Evolutionary conservation across 2,329 filamentous ascomycete genomes (phyloP).

Genomic region (Colletotrichum filicis): DNA sequence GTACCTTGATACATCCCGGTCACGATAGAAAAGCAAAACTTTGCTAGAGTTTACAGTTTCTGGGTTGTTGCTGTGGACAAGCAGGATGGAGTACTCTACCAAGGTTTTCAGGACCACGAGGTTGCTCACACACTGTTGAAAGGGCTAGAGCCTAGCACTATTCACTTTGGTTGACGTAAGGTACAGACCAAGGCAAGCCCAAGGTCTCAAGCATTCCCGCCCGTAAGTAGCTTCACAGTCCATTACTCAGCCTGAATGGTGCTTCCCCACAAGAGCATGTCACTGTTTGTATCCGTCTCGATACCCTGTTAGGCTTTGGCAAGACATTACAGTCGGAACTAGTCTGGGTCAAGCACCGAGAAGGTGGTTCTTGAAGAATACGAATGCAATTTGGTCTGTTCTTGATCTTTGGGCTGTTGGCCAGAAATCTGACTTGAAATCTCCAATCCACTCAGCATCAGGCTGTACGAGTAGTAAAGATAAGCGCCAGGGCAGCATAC

Average conservation of each 20-base stretch:
- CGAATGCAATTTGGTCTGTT: neutral
- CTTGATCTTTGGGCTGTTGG: neutral
- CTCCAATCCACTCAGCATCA: neutral
- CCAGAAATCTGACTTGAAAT: neutral
- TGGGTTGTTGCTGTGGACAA: too few species aligned
- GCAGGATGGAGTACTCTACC: too few species aligned
- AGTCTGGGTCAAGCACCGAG: neutral
- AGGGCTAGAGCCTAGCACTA: too few species aligned
- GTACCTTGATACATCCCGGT: too few species aligned
- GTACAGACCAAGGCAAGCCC: too few species aligned
- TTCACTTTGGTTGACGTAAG: too few species aligned
- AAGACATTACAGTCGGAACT: too few species aligned
- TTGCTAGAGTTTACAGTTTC: too few species aligned
- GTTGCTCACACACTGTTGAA: too few species aligned
- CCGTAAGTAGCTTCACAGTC: neutral
- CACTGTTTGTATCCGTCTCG: neutral
- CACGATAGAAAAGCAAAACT: too few species aligned
- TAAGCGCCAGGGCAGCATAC: neutral
- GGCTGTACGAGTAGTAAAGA: neutral
- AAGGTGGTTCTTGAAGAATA: neutral
- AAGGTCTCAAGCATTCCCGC: neutral
- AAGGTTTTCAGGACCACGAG: too few species aligned
- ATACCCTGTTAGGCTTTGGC: too few species aligned
- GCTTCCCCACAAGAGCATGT: neutral
- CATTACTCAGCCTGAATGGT: neutral